phyloP scores from a whole-genome alignment of 2,329 filamentous ascomycete genomes.

The Nannizziopsis barbatae region DNA sequence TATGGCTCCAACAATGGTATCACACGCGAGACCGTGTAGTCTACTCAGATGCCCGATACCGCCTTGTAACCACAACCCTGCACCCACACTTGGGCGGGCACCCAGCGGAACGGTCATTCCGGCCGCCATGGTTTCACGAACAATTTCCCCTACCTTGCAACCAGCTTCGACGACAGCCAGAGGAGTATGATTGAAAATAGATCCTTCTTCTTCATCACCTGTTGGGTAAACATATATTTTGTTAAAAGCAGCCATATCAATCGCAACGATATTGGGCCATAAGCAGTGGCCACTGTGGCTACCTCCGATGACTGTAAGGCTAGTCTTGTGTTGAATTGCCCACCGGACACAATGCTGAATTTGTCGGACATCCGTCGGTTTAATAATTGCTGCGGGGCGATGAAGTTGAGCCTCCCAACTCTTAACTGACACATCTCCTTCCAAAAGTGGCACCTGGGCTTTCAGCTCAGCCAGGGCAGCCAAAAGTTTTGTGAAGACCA shows the following conservation, averaged over 20 bases:
- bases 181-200: conserved; percentile 1
- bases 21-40: conserved; percentile 47
- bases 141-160: conserved; percentile 46
- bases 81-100: conserved; percentile 51
- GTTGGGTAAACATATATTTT: conserved; percentile 36
- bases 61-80: conserved; percentile 54
- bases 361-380: conserved; percentile 39
- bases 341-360: conserved; percentile 47
- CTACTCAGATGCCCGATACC: conserved; percentile 52
- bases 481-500: conserved; percentile 40
- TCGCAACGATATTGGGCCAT: conserved; percentile 40
- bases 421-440: conserved; percentile 33
- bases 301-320: conserved; percentile 46
- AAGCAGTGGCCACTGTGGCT: conserved; percentile 52
- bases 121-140: conserved; percentile 36
- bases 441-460: conserved; percentile 30
- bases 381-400: conserved; percentile 36
- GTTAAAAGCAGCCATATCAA: conserved; percentile 51
- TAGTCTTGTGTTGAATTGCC: conserved; percentile 39
- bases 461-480: conserved; percentile 35
- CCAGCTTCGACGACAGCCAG: conserved; percentile 46
- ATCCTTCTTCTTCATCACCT: conserved; percentile 16
- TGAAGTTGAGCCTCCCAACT: conserved; percentile 41
- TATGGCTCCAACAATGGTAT: conserved; percentile 50
- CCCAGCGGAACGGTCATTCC: conserved; percentile 50